Evolutionary conservation across 805 yeast genomes (phyloP).

Genomic region (Allodekkera sacchari): DNA sequence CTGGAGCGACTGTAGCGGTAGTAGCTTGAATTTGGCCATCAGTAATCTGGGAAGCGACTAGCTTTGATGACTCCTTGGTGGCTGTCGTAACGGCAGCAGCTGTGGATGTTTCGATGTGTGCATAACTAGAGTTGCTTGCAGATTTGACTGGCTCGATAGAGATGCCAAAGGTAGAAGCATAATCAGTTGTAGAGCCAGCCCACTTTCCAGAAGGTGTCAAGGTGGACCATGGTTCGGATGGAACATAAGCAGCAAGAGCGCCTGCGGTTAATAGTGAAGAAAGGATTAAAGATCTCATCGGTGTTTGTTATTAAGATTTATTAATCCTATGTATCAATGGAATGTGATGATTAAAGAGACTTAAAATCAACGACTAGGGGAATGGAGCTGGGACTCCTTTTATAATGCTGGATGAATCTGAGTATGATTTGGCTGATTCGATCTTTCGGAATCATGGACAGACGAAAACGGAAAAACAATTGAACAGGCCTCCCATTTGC

Average conservation of each 20-base stretch:
- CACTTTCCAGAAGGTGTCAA: conserved; percentile 54
- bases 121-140: conserved; percentile 4
- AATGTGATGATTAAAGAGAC: too few species aligned
- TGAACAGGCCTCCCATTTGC: too few species aligned
- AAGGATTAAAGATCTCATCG: too few species aligned
- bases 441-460: too few species aligned
- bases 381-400: too few species aligned
- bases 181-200: conserved; percentile 49
- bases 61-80: too few species aligned
- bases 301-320: too few species aligned
- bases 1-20: conserved; percentile 13
- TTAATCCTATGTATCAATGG: too few species aligned
- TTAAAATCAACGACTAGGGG: too few species aligned
- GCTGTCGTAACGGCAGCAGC: conserved; percentile 3
- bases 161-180: conserved; percentile 58
- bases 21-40: conserved; percentile 10
- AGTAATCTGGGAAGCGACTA: conserved; percentile 7
- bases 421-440: too few species aligned
- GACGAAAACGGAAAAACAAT: too few species aligned
- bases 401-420: too few species aligned
- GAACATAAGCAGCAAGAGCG: conserved; percentile 53
- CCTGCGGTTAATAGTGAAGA: conserved; percentile 35
- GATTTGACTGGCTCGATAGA: conserved; percentile 18
- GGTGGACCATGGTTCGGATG: conserved; percentile 62
- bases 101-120: background rate